Evolutionary conservation across 257 asterid genomes (phyloP).

Genomic region (Primulina eburnea): DNA sequence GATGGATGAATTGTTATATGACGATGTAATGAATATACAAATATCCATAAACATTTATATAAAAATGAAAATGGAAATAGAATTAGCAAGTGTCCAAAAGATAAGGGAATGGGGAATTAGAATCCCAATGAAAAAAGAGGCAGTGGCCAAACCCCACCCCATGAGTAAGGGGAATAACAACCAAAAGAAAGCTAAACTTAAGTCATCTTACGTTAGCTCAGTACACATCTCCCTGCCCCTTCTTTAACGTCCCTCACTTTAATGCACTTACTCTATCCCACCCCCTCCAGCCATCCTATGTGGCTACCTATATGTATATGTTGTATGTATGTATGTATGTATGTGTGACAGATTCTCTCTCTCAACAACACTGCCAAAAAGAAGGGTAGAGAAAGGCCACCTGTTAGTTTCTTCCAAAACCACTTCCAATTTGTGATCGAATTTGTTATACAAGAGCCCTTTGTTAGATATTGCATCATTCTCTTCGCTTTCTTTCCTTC

Average conservation of each 20-base stretch:
- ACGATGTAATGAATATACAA: no score
- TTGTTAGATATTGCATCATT: constrained; percentile 17
- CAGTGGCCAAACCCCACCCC: constrained; percentile 19
- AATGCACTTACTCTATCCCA: constrained; percentile 22
- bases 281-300: neutral
- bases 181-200: constrained; percentile 8
- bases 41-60: no score
- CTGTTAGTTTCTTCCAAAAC: constrained; percentile 29
- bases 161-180: neutral
- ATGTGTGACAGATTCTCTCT: constrained; percentile 15
- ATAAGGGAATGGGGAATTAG: constrained; percentile 26
- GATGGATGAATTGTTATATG: no score
- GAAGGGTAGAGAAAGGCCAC: constrained; percentile 16
- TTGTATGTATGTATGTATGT: constrained; percentile 9
- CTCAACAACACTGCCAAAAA: neutral
- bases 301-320: constrained; percentile 10
- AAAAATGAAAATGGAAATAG: no score
- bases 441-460: constrained; percentile 34
- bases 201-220: constrained; percentile 17
- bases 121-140: constrained; percentile 30
- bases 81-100: constrained; percentile 6
- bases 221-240: neutral
- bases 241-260: constrained; percentile 31
- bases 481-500: constrained; percentile 6
- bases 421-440: constrained; percentile 38